Base-by-base conservation (phyloP, 768 basidiomycete species). In the Mycena rebaudengoi region DNA sequence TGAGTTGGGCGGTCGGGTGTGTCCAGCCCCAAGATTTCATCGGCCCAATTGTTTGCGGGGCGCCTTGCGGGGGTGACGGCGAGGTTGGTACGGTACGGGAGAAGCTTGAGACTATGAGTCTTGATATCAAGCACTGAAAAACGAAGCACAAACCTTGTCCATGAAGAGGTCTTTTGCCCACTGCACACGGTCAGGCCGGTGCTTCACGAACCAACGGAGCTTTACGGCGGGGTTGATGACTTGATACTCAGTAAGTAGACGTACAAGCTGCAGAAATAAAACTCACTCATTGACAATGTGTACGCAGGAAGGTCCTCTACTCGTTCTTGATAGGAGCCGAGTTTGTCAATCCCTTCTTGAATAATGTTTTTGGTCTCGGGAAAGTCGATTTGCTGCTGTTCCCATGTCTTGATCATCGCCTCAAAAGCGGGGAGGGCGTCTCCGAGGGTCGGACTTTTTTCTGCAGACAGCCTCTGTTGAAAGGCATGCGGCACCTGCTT, bases 401-500 rank as follows among this genome's bases (percentile, higher is more conserved):
- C 43, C 71, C 68, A 72, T 20, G 28, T 30, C 7, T n/a, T 25
- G 35, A 67, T 62, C 59, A 71, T 64, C 29, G 60, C 70, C 37
- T 69, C 58, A 44, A 71, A 73, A 8, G 66, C 44, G 28, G 68
- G 70, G 23, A 69, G 62, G 7, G 65, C 65, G 58, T 68, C 32
- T 33, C 70, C 67, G 16, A 72, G 64, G 29, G 71, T 72, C 13
- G 66, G 71, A 16, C 66, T 73, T 37, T 60, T 68, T 37, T 71
- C 70, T 35, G 66, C 60, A 25, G 70, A 70, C 14, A 73, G 56
- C 18, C 28, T 35, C 39, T 73, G 70, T 49, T 71, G 70, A 55
- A 73, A 73, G 16, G 70, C 70, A 65, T 73, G 70, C 12, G 70
- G 72, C 13, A 73, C 67, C 70, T 73, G 43, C 20, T 25, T 10